phyloP scores from a whole-genome alignment of 2,329 filamentous ascomycete species.

The Penicillium sp. region DNA sequence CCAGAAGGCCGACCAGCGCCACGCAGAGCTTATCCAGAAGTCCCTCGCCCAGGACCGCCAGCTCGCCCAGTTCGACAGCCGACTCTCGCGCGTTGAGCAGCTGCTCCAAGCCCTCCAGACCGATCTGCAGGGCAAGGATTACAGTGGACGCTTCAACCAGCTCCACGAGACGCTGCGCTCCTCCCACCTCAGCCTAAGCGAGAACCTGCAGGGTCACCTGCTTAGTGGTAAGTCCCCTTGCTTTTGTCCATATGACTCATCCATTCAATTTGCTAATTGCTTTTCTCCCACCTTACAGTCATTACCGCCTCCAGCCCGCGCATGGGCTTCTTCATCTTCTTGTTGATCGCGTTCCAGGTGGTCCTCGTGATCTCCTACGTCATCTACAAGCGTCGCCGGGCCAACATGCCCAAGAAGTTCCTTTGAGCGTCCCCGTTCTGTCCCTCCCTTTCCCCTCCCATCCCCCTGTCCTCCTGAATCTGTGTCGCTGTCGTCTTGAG shows the following conservation, averaged over 20 bases:
- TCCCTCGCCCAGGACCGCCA: conserved; percentile 34
- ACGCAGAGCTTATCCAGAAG: conserved; percentile 50
- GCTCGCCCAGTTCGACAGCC: conserved; percentile 29
- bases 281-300: conserved; percentile 35
- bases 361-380: conserved; percentile 68
- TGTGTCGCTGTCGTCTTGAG: neutral
- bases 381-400: conserved; percentile 75
- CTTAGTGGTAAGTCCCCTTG: conserved; percentile 46
- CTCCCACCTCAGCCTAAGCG: conserved; percentile 53
- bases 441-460: neutral
- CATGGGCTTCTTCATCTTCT: conserved; percentile 63
- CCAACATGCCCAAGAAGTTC: conserved; percentile 85
- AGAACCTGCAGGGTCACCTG: conserved; percentile 51
- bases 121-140: conserved; percentile 58
- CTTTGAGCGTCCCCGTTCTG: conserved; percentile 51
- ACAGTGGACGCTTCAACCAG: conserved; percentile 53
- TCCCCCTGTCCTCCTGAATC: neutral
- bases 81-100: conserved; percentile 54
- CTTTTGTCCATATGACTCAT: neutral
- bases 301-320: conserved; percentile 55
- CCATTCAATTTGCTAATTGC: neutral
- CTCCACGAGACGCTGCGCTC: conserved; percentile 55
- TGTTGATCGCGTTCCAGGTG: conserved; percentile 73
- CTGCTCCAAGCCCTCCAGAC: conserved; percentile 51
- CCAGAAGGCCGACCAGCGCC: conserved; percentile 52